phyloP scores from a whole-genome alignment of 2,329 filamentous ascomycete genomes.

The Pseudogymnoascus sp. region DNA sequence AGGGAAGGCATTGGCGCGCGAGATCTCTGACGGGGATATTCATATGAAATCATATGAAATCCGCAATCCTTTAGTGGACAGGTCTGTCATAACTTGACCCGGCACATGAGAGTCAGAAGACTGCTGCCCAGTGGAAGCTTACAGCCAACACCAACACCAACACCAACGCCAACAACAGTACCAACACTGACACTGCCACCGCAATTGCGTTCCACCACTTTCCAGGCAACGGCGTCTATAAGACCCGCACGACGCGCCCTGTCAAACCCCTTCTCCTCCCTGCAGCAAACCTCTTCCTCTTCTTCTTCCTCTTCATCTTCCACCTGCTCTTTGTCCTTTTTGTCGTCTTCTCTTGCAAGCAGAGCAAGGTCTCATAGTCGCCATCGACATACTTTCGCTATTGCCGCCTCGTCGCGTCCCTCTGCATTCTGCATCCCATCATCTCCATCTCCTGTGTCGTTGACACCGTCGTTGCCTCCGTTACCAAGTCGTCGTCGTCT shows the following conservation, averaged over 20 bases:
- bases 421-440: background rate
- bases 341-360: background rate
- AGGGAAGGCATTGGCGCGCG: background rate
- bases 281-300: background rate
- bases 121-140: background rate
- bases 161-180: background rate
- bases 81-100: background rate
- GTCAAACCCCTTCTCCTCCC: background rate
- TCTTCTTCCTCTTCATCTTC: background rate
- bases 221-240: conserved; percentile 3
- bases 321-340: background rate
- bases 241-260: background rate
- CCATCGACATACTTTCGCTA: background rate
- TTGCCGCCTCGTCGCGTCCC: background rate
- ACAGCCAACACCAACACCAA: background rate
- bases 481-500: background rate
- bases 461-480: background rate
- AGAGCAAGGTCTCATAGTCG: background rate
- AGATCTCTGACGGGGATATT: background rate
- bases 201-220: background rate
- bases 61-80: background rate
- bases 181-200: background rate
- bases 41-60: conserved; percentile 5
- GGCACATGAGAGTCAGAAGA: background rate
- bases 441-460: background rate